Percentiles rank a stretch among this genome's conserved stretches.
phyloP scores from a whole-genome alignment of 148 eudicot genomes.

The Polygonum maritimum region DNA sequence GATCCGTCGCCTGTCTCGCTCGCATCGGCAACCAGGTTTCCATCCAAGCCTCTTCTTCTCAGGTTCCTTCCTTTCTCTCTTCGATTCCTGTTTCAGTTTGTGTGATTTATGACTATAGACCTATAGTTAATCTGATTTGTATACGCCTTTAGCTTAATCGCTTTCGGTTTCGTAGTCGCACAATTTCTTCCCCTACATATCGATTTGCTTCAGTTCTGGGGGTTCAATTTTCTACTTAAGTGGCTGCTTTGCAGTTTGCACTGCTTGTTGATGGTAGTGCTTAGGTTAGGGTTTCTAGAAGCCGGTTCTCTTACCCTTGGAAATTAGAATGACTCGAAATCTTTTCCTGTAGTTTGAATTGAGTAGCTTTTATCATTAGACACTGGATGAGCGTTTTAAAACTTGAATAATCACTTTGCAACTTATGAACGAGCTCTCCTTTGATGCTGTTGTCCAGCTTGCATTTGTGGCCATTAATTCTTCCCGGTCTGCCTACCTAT shows the following conservation, averaged over 20 bases:
- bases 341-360: neutral
- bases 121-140: neutral
- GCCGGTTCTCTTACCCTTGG: neutral
- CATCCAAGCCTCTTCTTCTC: constrained; percentile 78
- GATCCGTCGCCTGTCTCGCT: constrained; percentile 78
- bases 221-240: neutral
- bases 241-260: neutral
- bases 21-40: constrained; percentile 90
- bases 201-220: neutral
- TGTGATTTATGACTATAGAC: neutral
- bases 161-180: neutral
- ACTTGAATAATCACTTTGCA: neutral
- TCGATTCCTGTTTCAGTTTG: neutral
- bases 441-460: constrained; percentile 39
- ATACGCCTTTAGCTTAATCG: neutral
- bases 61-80: constrained; percentile 28
- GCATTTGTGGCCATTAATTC: constrained; percentile 67
- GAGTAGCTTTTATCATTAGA: neutral
- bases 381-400: neutral
- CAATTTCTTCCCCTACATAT: neutral
- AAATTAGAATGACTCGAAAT: neutral
- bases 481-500: constrained; percentile 90
- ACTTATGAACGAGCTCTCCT: neutral
- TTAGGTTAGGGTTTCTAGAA: constrained; percentile 7
- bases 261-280: neutral